Base-by-base conservation (phyloP, 495 filamentous ascomycete species). In the Diplogelasinospora grovesii region DNA sequence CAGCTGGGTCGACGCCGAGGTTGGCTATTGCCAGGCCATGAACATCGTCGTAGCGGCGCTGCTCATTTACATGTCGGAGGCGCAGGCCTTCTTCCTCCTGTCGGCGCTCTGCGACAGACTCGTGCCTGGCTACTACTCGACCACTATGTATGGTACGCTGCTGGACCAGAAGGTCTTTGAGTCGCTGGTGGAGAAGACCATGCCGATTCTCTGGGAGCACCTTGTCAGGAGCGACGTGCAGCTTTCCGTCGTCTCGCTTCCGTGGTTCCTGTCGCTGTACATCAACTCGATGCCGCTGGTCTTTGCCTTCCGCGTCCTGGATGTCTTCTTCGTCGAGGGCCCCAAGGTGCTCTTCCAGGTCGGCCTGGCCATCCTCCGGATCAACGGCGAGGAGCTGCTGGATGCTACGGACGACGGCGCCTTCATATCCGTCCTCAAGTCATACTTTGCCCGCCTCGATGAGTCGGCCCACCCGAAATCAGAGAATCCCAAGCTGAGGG, bases 261-360 rank as follows among this genome's bases (percentile, higher is more conserved):
- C 92, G 13, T 98, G 92, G 92, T 98, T 98, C 54, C 75, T 98
- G 16, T 96, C 89, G 5, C 73, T 98, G 4, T 98, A 97, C 57
- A 95, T 98, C 69, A 98, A 98, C 69, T 96, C 89, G 0, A 97
- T 98, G 90, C 92, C 92, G 5, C 68, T 98, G 0, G 86, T 95
- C 3, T 98, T 98, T 59, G 92, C 92, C 21, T 96, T 96, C 63
- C 77, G 92, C 24, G 92, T 98, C 15, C 60, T 98, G 32, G 92
- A 98, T 57, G 89, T 98, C 35, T 98, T 98, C 66, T 98, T 98
- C 64, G 74, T 98, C 30, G 92, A 98, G 63, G 92, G 92, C 0
- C 89, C 92, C 3, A 97, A 96, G 61, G 92, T 98, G 2, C 70
- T 98, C 3, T 98, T 98, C 64, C 92, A 98, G 54, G 82, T 98